phyloP scores from a whole-genome alignment of 306 rosid species.

The Gastrolobium bilobum region DNA sequence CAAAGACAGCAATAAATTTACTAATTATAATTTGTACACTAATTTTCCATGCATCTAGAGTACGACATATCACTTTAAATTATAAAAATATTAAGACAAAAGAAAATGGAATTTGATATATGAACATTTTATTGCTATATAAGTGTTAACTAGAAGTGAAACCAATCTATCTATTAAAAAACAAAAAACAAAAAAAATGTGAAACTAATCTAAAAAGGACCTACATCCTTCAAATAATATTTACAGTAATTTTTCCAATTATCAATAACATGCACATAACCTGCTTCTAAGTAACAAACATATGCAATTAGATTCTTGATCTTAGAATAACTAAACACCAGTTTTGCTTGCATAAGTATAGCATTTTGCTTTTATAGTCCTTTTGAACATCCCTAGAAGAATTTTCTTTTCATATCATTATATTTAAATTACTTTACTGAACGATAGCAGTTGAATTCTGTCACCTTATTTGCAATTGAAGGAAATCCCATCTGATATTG shows the following conservation, averaged over 20 bases:
- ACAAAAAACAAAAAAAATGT: not conserved
- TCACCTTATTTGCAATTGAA: constrained; percentile 1
- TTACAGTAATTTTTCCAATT: constrained; percentile 2
- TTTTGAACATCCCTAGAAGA: not conserved
- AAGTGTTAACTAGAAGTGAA: not conserved
- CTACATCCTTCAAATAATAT: not conserved
- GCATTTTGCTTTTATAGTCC: not conserved
- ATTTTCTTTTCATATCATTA: not conserved
- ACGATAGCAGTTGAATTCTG: not conserved
- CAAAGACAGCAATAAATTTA: not conserved
- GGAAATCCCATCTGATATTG: not conserved
- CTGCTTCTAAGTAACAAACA: constrained; percentile 19
- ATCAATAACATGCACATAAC: not conserved
- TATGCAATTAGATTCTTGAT: not conserved
- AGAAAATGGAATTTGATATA: not conserved
- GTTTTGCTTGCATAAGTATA: not conserved
- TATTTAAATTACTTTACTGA: not conserved
- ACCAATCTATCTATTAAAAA: not conserved
- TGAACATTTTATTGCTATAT: not conserved
- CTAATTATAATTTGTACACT: not conserved
- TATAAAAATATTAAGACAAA: not conserved
- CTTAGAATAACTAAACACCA: constrained; percentile 9
- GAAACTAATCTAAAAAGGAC: not conserved
- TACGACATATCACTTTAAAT: not conserved
- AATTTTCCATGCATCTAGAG: not conserved